Base-by-base conservation (phyloP, 140 eudicot species). In the Flaveria floridana region DNA sequence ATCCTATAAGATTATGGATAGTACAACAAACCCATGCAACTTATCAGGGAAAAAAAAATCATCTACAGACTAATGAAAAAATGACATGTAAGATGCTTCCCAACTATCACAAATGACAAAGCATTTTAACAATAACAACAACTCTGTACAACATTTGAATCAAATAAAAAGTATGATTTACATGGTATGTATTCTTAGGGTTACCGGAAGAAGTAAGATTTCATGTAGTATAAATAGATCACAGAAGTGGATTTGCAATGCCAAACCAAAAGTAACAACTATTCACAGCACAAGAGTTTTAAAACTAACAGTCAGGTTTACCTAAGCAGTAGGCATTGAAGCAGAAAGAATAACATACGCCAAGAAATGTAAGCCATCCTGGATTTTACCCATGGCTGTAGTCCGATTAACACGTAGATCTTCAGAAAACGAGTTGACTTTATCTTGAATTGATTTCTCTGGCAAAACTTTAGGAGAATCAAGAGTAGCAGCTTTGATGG, bases 301-400 rank as follows among this genome's bases (percentile, higher is more conserved):
- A 25, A 20, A 62, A 76, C 79, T 58, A 78, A 63, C 19, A 25
- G 6, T 14, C 39, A 16, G 30, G 13, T 13, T 66, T 16, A 71
- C 69, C 81, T 79, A 85, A 47, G 82, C 86, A 82, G 90, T 46
- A 53, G 97, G 89, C 85, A 88, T 85, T 12, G 91, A 88, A 73
- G 84, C 82, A 0, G 96, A 86, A 52, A 93, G 70, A 20, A 93
- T 82, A 11, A 90, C 85, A 39, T 85, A 89, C 21, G 93, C 84
- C 77, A 93, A 77, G 56, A 81, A 85, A 78, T 82, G 97, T 30
- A 90, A 82, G 6, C 96, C 96, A 55, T 93, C 98, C 78, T 88
- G 92, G 74, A 93, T 80, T 84, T 89, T 93, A 48, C 80, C 83
- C 56, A 90, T 62, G n/a, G 93, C 93, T 70, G 87, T 83, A 11